Evolutionary conservation across 345 rosid species (phyloP), one percentile per base, ranked within the genome.

Genomic region (Fremontodendron californicum): DNA sequence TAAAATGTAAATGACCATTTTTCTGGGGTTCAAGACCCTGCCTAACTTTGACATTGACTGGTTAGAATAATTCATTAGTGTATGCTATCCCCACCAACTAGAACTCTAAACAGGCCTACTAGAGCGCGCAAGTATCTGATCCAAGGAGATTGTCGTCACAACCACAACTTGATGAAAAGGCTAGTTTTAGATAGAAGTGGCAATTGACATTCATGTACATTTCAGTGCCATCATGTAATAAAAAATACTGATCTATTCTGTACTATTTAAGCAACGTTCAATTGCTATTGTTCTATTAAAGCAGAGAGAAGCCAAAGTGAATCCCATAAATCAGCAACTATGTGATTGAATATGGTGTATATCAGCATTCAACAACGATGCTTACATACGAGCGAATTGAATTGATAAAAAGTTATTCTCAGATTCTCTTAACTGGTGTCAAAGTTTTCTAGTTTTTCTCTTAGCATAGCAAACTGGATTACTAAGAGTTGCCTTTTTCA

Each of bases 381-480:
- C 67, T 42, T 62, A 62, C 67, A 62, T 31, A 31, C 0, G 21
- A 62, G 12, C 21, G 18, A 31, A 33, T 33, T 3, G 66, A 16
- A n/a, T n/a, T n/a, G 29, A 1, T 1, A 33, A 15, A 2, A 33
- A 6, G 42, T 61, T 61, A 61, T 1, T 15, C 48, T 62, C 23
- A 40, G 23, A 75, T 35, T 69, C 21, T 58, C 19, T 46, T 80
- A 45, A 9, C 48, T 61, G 13, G 68, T 29, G 27, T 39, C 64
- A 54, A 27, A 25, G 46, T 43, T 42, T 33, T 43, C 69, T 42
- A 37, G 39, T 40, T 71, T 27, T 29, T 67, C 74, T 10, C 62
- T 68, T 81, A 52, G 54, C 69, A 74, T 58, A 68, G 66, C 81
- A 81, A 37, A 78, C 77, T 25, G 78, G 33, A 49, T 37, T 60